Evolutionary conservation across 345 rosid genomes (phyloP).

Genomic region (Citrus maxima): DNA sequence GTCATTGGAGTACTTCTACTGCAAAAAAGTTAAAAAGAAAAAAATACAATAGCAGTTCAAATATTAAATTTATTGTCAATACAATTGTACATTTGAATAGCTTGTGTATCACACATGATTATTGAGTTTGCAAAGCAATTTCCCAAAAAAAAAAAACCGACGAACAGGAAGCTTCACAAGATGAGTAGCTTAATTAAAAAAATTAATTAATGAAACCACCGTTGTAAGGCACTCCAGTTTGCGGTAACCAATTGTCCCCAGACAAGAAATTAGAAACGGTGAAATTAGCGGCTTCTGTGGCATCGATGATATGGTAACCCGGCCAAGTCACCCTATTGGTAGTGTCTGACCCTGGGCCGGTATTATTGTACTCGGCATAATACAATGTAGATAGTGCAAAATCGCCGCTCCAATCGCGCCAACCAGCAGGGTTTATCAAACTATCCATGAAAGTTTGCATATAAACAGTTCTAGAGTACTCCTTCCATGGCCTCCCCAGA

Average conservation of each 20-base stretch:
- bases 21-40: no score
- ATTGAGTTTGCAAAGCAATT: not conserved
- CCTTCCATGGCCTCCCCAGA: constrained; percentile 90
- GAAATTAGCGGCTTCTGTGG: constrained; percentile 64
- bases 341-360: constrained; percentile 66
- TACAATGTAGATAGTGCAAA: constrained; percentile 66
- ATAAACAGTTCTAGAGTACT: constrained; percentile 67
- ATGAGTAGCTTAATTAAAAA: not conserved
- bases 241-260: constrained; percentile 69
- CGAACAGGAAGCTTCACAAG: not conserved
- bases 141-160: constrained; percentile 7
- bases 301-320: constrained; percentile 54
- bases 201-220: constrained; percentile 20
- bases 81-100: no score
- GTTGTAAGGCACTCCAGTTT: constrained; percentile 57
- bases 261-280: constrained; percentile 55
- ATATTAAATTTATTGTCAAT: no score
- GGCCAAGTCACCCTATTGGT: constrained; percentile 63
- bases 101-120: not conserved
- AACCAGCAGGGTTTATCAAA: constrained; percentile 65
- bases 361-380: constrained; percentile 67
- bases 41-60: no score
- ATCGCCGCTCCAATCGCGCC: constrained; percentile 61
- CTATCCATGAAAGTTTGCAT: constrained; percentile 51
- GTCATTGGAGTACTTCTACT: no score